A percentile compares a stretch with the other conserved stretches of the same genome.
Evolutionary conservation across 192 early-diverging fungal species (phyloP).

Genomic region (Coemansia sp.): DNA sequence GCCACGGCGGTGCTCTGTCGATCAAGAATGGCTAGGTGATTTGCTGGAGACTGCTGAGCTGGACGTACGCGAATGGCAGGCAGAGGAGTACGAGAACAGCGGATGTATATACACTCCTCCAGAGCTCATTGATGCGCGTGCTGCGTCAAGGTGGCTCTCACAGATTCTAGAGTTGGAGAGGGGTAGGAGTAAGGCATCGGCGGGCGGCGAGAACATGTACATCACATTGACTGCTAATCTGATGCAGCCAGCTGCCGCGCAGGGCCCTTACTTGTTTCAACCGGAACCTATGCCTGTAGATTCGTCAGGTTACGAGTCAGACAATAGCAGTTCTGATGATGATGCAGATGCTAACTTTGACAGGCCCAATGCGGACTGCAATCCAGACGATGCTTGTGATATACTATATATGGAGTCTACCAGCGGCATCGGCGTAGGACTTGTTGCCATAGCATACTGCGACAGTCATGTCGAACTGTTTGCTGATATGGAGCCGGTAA

Average conservation of each 20-base stretch:
- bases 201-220: conserved; percentile 20
- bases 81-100: conserved; percentile 44
- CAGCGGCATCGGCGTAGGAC: conserved; percentile 42
- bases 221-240: conserved; percentile 25
- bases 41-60: conserved; percentile 40
- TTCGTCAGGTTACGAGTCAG: conserved; percentile 16
- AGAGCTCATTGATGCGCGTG: conserved; percentile 43
- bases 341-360: neutral
- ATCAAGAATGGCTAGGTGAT: conserved; percentile 33
- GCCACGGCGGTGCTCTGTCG: conserved; percentile 53
- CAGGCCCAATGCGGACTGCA: conserved; percentile 1
- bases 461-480: conserved; percentile 65
- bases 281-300: conserved; percentile 41
- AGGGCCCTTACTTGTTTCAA: conserved; percentile 55
- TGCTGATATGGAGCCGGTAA: conserved; percentile 59
- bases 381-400: conserved; percentile 44
- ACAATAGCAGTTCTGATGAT: conserved; percentile 10
- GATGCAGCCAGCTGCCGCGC: conserved; percentile 17
- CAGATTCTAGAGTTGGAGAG: conserved; percentile 23
- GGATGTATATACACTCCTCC: conserved; percentile 33
- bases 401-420: conserved; percentile 43
- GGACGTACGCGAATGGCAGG: conserved; percentile 53
- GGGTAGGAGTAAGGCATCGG: neutral
- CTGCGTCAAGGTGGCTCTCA: conserved; percentile 29
- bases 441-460: conserved; percentile 60